Base-by-base conservation (phyloP, 805 yeast species). In the Metschnikowia santaceciliae region DNA sequence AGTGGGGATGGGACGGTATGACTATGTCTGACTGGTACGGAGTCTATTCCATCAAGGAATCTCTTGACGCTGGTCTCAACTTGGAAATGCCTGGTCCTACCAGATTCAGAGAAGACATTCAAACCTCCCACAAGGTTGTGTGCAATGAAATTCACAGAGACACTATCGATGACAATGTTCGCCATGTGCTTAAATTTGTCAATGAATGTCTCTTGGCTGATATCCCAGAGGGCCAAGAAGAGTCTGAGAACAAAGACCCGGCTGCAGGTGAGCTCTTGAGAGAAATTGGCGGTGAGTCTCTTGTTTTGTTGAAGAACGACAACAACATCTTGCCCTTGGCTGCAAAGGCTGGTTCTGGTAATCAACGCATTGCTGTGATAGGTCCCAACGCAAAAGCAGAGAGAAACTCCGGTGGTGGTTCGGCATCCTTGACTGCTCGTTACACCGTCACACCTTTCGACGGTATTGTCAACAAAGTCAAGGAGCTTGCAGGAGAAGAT, bases 41-140 rank as follows among this genome's bases (percentile, higher is more conserved):
- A 23, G 72, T 75, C 8, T 81, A 78, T 62, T 71, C 82, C 14
- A 66, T 68, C 35, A 70, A 68, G 40, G 75, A 71, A 40, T 58
- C 83, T 13, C 61, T 82, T 43, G 71, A 75, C 38, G 79, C 80
- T 34, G 87, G 88, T 6, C 67, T 83, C 49, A 84, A 82, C 60
- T 67, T 83, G 57, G 88, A 83, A 63, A 81, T 81, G 85, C 88
- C 88, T 1, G 88, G 88, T 35, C 80, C 82, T 17, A 67, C 82
- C 2, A 64, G 75, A 42, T 74, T 73, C 63, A 63, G 83, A 67
- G 67, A 75, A 55, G 65, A 65, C 1, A 65, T 64, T 30, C 64
- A 72, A 11, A 64, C 80, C 15, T 53, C 68, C 6, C 81, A 76
- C 57, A 74, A 76, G 41, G 67, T 80, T 19, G 56, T 54, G 49